Conservation (phyloP, 2,329 filamentous ascomycete species). For the Fusarium sp. region DNA sequence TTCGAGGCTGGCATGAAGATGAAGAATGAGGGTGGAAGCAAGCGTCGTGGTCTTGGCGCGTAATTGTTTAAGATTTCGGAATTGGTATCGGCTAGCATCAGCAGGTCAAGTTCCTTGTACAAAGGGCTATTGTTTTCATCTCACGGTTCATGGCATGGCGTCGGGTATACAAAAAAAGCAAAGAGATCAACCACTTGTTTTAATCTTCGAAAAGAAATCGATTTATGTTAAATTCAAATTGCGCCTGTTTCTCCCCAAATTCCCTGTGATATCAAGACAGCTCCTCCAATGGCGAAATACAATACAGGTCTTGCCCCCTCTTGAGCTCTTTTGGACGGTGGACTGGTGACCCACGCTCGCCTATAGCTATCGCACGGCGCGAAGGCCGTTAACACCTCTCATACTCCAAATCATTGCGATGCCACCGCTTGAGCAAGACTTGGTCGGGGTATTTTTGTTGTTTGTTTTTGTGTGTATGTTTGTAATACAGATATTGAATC, state of each 20-base stretch:
- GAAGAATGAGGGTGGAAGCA: conserved; percentile 64
- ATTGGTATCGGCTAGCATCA: neutral
- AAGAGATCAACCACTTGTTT: conserved; percentile 40
- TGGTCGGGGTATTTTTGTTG: conserved; percentile 16
- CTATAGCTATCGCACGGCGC: conserved; percentile 11
- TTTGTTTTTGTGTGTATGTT: conserved; percentile 12
- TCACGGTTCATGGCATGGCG: conserved; percentile 42
- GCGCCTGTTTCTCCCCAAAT: conserved; percentile 45
- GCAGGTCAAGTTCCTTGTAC: conserved; percentile 10
- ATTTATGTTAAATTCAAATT: conserved; percentile 44
- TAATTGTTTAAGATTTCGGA: conserved; percentile 43
- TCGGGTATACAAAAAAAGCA: conserved; percentile 45
- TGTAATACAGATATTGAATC: conserved; percentile 2
- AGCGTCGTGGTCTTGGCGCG: conserved; percentile 65
- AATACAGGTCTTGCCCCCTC: conserved; percentile 14
- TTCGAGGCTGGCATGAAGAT: conserved; percentile 67
- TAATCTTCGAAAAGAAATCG: conserved; percentile 27
- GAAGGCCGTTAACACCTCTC: conserved; percentile 5
- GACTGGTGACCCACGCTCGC: conserved; percentile 11
- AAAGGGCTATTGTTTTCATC: conserved; percentile 24
- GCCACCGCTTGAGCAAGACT: conserved; percentile 7
- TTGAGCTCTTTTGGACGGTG: conserved; percentile 12
- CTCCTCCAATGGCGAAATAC: conserved; percentile 34
- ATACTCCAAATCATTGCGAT: conserved; percentile 11
- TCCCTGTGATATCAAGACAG: conserved; percentile 43